phyloP scores from a whole-genome alignment of 129 eudicot genomes.

The Scalesia atractyloides region DNA sequence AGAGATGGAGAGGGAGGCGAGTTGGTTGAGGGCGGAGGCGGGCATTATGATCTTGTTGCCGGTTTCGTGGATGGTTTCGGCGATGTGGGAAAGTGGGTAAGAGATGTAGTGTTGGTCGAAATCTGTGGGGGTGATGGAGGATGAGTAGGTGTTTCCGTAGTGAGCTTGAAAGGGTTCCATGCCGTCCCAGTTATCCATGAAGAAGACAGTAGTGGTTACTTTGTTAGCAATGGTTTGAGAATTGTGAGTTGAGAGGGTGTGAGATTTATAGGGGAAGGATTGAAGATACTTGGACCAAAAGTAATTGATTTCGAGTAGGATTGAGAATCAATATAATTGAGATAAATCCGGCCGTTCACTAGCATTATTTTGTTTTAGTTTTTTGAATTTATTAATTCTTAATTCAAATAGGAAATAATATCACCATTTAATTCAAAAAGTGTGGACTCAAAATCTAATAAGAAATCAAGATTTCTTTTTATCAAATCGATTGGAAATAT shows the following conservation, averaged over 20 bases:
- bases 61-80: not conserved
- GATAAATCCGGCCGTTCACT: too few relatives aligned
- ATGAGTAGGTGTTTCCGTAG: not conserved
- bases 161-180: not conserved
- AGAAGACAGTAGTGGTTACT: not conserved
- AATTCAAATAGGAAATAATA: too few relatives aligned
- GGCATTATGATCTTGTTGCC: conserved; percentile 15
- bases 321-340: too few relatives aligned
- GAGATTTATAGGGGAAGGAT: not conserved
- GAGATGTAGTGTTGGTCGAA: not conserved
- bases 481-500: too few relatives aligned
- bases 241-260: not conserved
- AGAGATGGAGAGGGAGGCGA: not conserved
- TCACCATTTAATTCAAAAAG: too few relatives aligned
- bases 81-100: conserved; percentile 5
- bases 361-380: too few relatives aligned
- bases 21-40: conserved; percentile 1
- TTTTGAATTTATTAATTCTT: too few relatives aligned
- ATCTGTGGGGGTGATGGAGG: not conserved
- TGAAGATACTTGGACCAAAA: not conserved
- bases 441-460: too few relatives aligned
- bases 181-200: conserved; percentile 3
- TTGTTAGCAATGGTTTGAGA: not conserved
- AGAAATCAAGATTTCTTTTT: too few relatives aligned
- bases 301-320: not conserved